phyloP scores from a whole-genome alignment of 164 flowering plant genomes.

The Piper longum region DNA sequence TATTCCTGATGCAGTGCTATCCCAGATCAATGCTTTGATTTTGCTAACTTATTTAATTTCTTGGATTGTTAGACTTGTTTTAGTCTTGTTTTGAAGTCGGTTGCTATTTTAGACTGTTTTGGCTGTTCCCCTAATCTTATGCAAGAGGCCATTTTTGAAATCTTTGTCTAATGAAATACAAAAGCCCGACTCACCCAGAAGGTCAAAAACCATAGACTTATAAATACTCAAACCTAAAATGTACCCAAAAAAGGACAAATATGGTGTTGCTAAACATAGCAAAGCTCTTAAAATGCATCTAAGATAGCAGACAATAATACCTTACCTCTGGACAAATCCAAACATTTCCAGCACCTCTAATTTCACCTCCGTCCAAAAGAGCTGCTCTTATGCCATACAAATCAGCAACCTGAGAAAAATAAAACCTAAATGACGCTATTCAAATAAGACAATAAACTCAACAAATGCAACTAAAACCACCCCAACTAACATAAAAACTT shows the following conservation, averaged over 20 bases:
- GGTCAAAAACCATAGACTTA: too few species aligned
- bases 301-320: neutral
- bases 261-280: neutral
- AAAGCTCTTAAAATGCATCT: neutral
- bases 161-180: too few species aligned
- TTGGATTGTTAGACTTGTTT: too few species aligned
- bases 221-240: too few species aligned
- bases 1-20: too few species aligned
- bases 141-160: too few species aligned
- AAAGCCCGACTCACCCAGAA: too few species aligned
- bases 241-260: neutral
- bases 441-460: neutral
- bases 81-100: too few species aligned
- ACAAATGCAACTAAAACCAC: neutral
- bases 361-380: slow-evolving; percentile 98
- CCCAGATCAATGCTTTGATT: too few species aligned
- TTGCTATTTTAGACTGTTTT: too few species aligned
- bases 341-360: slow-evolving; percentile 96
- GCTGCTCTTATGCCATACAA: slow-evolving; percentile 91
- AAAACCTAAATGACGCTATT: slow-evolving; percentile 1
- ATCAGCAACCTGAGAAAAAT: slow-evolving; percentile 65
- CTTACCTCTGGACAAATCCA: slow-evolving; percentile 97
- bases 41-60: too few species aligned
- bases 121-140: too few species aligned
- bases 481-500: neutral